Evolutionary conservation across 2,329 filamentous ascomycete genomes (phyloP), one percentile per base, ranked within the genome.

Genomic region (Trichoderma hamatum): DNA sequence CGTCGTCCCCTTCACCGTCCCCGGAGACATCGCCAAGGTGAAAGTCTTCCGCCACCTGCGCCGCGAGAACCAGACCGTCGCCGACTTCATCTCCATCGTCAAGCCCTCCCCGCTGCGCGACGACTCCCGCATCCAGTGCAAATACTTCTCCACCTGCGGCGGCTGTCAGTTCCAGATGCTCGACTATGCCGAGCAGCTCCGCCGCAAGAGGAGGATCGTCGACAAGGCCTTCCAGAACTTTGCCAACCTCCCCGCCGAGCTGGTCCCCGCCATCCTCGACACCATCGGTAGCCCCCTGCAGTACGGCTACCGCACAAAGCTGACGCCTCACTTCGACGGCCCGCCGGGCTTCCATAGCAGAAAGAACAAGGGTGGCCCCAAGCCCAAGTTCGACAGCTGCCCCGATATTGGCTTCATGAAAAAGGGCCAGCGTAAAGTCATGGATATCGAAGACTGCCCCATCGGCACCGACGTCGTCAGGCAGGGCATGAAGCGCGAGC

Each of bases 161-260:
- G 96, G 96, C 36, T 99, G 96, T 78, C 96, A 99, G 81, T 94
- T 98, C 79, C 96, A 99, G 82, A 97, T 98, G 93, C 87, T 99
- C 72, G 89, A 93, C 67, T 98, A 98, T 79, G 81, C 86, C 34
- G 91, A 94, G 74, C 96, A 99, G 79, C 87, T 99, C 32, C 84
- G 84, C 55, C 90, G 95, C 80, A 99, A 99, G 84, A 89, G 87
- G 77, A 86, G 87, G 70, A 91, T 98, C 70, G 90, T 99, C 56
- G 92, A 97, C 76, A 96, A 96, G 77, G 96, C 96, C 9, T 99
- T 92, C 82, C 86, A 84, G 71, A 95, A 97, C 82, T 99, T 98
- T 81, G 96, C 94, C 16, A 89, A 93, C 70, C 84, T 99, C 7
- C 85, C 91, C 0, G 87, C 91, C 0, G 89, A 92, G 70, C 83